Evolutionary conservation across 148 eudicot genomes (phyloP).

Genomic region (Mesembryanthemum crystallinum): DNA sequence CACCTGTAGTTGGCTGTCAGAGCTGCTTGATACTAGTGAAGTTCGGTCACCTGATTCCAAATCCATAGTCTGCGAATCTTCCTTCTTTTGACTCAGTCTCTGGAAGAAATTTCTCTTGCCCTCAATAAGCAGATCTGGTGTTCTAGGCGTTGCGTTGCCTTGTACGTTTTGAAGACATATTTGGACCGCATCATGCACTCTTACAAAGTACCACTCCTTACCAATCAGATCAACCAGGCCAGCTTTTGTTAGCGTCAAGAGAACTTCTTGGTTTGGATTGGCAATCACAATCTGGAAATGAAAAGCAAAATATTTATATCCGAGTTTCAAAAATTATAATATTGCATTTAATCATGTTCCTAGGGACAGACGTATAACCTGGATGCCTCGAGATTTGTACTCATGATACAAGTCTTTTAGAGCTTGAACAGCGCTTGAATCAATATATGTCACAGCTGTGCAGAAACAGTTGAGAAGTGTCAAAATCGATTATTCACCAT

Average conservation of each 20-base stretch:
- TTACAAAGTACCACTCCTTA: constrained; percentile 93
- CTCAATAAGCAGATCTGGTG: constrained; percentile 32
- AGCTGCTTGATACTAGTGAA: constrained; percentile 29
- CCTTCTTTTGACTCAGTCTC: constrained; percentile 47
- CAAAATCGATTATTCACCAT: background rate
- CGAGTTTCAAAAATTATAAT: background rate
- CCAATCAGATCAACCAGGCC: constrained; percentile 86
- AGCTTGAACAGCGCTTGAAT: constrained; percentile 86
- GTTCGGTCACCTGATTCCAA: constrained; percentile 60
- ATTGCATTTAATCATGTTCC: background rate
- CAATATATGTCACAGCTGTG: constrained; percentile 82
- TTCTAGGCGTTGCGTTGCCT: constrained; percentile 39
- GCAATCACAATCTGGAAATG: constrained; percentile 66
- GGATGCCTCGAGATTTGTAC: constrained; percentile 81
- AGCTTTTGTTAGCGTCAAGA: constrained; percentile 64
- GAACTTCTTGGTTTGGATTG: constrained; percentile 85
- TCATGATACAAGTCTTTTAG: constrained; percentile 79
- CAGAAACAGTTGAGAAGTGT: constrained; percentile 6
- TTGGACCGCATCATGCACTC: constrained; percentile 96
- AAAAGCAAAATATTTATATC: background rate
- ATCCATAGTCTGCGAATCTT: constrained; percentile 37
- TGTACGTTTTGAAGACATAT: constrained; percentile 83
- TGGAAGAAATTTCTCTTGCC: constrained; percentile 39
- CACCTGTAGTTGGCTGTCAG: constrained; percentile 51
- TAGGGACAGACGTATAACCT: constrained; percentile 39